Conservation (phyloP, 2,329 filamentous ascomycete genomes). For the Calonectria ilicicola region DNA sequence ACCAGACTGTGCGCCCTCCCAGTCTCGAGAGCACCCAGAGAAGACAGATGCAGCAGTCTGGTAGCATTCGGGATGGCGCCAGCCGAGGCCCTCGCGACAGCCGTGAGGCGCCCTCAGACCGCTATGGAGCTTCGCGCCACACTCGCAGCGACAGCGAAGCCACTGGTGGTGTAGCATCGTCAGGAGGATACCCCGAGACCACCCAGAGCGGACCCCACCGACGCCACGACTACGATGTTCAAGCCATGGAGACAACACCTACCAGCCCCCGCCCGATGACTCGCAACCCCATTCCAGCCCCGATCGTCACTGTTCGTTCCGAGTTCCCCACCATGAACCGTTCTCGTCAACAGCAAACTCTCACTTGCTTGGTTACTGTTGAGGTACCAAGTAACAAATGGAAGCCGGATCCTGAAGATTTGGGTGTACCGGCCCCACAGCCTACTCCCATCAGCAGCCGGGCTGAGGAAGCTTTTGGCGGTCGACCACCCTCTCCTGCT, state of each 20-base stretch:
- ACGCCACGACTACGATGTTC: conserved; percentile 93
- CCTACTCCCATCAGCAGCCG: conserved; percentile 54
- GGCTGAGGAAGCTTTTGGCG: conserved; percentile 65
- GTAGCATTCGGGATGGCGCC: conserved; percentile 30
- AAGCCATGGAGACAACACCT: conserved; percentile 92
- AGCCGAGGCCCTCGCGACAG: conserved; percentile 60
- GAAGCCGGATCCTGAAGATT: conserved; percentile 85
- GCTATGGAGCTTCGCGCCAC: conserved; percentile 66
- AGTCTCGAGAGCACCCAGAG: conserved; percentile 59
- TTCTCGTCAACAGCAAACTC: conserved; percentile 92
- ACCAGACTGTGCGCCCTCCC: conserved; percentile 65
- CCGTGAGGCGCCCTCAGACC: conserved; percentile 61
- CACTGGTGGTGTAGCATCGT: conserved; percentile 80
- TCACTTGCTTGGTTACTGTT: conserved; percentile 93
- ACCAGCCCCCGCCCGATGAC: conserved; percentile 77
- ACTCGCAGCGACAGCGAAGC: conserved; percentile 82
- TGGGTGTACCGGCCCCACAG: conserved; percentile 65
- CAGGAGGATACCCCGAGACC: conserved; percentile 83
- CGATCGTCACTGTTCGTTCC: conserved; percentile 92
- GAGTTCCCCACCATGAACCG: conserved; percentile 95
- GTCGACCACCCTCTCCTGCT: conserved; percentile 70
- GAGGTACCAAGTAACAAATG: conserved; percentile 95
- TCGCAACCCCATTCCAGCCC: conserved; percentile 90
- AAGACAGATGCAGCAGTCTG: conserved; percentile 44
- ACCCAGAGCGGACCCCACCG: conserved; percentile 77